These are phyloP conservation scores for Theobroma grandiflorum DNA, from an alignment of 441 rosid genomes.

Conservation along the genomic window DNA sequence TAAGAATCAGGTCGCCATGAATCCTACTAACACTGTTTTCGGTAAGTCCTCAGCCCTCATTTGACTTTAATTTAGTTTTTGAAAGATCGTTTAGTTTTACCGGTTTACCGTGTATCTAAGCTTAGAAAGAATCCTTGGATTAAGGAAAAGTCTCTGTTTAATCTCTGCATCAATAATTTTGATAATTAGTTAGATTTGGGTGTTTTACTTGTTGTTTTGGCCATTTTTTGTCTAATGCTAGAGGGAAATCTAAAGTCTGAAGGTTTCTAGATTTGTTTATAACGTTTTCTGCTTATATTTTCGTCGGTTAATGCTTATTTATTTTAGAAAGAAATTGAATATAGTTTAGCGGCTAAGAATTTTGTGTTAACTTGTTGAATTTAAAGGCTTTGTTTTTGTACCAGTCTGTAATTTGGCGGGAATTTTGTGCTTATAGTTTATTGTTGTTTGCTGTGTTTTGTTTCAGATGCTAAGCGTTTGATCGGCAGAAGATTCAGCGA, in stretches of 20 bases:
- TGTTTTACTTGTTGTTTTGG: background rate
- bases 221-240: background rate
- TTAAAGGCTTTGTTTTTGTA: background rate
- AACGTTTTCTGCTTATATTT: background rate
- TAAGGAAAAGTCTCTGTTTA: no score
- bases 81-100: background rate
- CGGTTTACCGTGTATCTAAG: background rate
- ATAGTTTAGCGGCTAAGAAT: no score
- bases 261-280: background rate
- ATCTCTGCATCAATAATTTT: background rate
- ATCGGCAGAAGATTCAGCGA: slow-evolving; percentile 72
- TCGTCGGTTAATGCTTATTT: background rate
- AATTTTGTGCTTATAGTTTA: background rate
- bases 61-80: background rate
- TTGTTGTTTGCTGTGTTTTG: background rate
- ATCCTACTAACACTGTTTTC: slow-evolving; percentile 62
- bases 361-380: no score
- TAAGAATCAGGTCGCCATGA: slow-evolving; percentile 68
- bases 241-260: background rate
- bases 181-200: background rate
- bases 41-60: slow-evolving; percentile 33
- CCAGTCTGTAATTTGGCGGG: background rate
- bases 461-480: slow-evolving; percentile 78
- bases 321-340: background rate
- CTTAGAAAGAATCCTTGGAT: no score